phyloP scores from a whole-genome alignment of 2,329 filamentous ascomycete species.

The Aspergillus jensenii region DNA sequence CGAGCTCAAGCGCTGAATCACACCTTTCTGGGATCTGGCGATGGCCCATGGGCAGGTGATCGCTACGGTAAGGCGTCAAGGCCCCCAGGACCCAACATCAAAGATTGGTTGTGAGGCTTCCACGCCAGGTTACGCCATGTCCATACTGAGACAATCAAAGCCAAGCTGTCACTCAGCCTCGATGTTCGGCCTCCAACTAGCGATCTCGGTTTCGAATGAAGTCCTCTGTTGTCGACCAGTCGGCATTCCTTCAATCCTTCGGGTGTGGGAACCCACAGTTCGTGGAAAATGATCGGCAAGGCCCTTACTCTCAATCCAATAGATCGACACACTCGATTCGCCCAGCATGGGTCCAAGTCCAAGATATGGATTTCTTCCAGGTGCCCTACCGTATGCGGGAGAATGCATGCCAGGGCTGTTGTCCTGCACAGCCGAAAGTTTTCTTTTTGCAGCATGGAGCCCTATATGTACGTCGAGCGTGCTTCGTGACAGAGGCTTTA shows the following conservation, averaged over 20 bases:
- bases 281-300: neutral
- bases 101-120: neutral
- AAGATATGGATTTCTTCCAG: too few species aligned
- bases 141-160: neutral
- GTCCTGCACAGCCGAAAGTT: neutral
- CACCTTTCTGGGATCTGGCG: neutral
- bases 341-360: neutral
- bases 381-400: neutral
- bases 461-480: neutral
- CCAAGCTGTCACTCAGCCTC: neutral
- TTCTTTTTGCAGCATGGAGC: neutral
- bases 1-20: neutral
- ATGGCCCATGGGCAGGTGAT: neutral
- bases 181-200: neutral
- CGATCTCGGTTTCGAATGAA: neutral
- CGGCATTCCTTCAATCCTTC: neutral
- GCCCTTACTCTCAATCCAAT: neutral
- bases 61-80: neutral
- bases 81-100: neutral
- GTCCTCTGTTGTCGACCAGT: neutral
- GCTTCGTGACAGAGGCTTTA: neutral
- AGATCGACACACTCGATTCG: neutral
- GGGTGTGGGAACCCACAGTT: too few species aligned
- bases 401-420: neutral
- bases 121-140: neutral